These are phyloP conservation scores for Penicillium sclerotigenum DNA, from an alignment of 2,329 filamentous ascomycete species.

Conservation along the genomic window DNA sequence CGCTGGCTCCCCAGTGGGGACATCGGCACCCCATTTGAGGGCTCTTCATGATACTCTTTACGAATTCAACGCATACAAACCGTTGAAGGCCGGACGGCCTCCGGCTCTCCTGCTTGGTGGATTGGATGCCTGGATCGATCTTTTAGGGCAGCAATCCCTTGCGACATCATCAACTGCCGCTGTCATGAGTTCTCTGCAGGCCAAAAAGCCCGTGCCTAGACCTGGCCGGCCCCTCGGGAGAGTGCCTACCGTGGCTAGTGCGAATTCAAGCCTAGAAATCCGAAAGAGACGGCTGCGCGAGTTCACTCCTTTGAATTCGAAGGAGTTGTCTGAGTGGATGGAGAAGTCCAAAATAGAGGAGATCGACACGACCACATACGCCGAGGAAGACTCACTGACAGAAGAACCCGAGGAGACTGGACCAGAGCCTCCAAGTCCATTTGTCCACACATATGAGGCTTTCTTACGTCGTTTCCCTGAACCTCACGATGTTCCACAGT, in stretches of 20 bases:
- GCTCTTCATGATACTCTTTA: slow-evolving; percentile 75
- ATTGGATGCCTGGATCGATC: slow-evolving; percentile 77
- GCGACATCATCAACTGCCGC: slow-evolving; percentile 55
- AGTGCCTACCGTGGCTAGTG: slow-evolving; percentile 50
- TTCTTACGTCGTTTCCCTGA: slow-evolving; percentile 81
- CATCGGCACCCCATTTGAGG: slow-evolving; percentile 57
- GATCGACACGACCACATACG: slow-evolving; percentile 45
- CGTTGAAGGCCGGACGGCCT: slow-evolving; percentile 59
- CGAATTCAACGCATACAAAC: slow-evolving; percentile 77
- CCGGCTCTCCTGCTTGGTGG: slow-evolving; percentile 81
- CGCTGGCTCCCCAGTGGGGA: slow-evolving; percentile 45
- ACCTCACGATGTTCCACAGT: slow-evolving; percentile 57
- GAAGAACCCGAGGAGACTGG: slow-evolving; percentile 47
- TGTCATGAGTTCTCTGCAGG: slow-evolving; percentile 45
- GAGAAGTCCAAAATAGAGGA: slow-evolving; percentile 69
- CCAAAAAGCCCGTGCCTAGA: slow-evolving; percentile 36
- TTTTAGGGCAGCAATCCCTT: slow-evolving; percentile 70
- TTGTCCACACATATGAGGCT: slow-evolving; percentile 73
- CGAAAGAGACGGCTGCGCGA: slow-evolving; percentile 57
- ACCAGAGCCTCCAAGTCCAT: slow-evolving; percentile 47
- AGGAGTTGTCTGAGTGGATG: slow-evolving; percentile 79
- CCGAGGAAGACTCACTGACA: slow-evolving; percentile 37
- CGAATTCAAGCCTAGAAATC: slow-evolving; percentile 53
- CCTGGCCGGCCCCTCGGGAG: slow-evolving; percentile 51
- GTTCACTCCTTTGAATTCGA: slow-evolving; percentile 69